phyloP scores from a whole-genome alignment of 805 yeast genomes.

The Monosporozyma unispora region DNA sequence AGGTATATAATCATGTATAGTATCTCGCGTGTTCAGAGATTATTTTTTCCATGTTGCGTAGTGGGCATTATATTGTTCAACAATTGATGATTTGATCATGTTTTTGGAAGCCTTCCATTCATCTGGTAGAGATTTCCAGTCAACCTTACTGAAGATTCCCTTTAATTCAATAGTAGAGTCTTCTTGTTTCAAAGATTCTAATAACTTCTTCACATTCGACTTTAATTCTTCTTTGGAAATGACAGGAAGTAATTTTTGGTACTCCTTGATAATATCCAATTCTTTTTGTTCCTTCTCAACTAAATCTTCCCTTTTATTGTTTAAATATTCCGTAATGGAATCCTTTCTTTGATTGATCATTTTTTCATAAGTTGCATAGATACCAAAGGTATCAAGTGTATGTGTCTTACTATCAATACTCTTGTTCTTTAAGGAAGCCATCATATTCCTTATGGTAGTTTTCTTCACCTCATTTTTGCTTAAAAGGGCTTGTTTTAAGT shows the following conservation, averaged over 20 bases:
- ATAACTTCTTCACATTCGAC: conserved; percentile 22
- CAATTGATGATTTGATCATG: conserved; percentile 28
- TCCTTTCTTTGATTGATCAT: conserved; percentile 42
- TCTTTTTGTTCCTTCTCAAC: conserved; percentile 46
- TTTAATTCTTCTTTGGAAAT: conserved; percentile 40
- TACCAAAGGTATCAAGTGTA: conserved; percentile 23
- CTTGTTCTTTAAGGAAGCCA: conserved; percentile 37
- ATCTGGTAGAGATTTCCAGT: conserved; percentile 28
- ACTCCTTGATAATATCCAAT: conserved; percentile 33
- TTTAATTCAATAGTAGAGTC: conserved; percentile 22
- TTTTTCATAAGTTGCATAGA: conserved; percentile 34
- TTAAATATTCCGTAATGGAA: conserved; percentile 39
- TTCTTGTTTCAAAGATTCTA: conserved; percentile 15
- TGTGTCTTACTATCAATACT: conserved; percentile 33
- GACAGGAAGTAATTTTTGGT: conserved; percentile 37
- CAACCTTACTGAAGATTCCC: conserved; percentile 26
- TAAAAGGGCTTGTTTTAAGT: conserved; percentile 41
- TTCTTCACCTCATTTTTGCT: conserved; percentile 35
- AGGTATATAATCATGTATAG: background rate
- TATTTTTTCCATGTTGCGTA: too few relatives aligned
- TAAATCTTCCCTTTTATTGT: conserved; percentile 42
- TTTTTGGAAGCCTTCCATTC: conserved; percentile 32
- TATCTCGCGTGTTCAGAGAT: background rate
- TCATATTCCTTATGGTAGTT: conserved; percentile 37
- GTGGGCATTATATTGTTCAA: conserved; percentile 10